A percentile compares a stretch with the other conserved stretches of the same genome.
Conservation (phyloP, 2,329 filamentous ascomycete genomes). For the Aspergillus sclerotialis region DNA sequence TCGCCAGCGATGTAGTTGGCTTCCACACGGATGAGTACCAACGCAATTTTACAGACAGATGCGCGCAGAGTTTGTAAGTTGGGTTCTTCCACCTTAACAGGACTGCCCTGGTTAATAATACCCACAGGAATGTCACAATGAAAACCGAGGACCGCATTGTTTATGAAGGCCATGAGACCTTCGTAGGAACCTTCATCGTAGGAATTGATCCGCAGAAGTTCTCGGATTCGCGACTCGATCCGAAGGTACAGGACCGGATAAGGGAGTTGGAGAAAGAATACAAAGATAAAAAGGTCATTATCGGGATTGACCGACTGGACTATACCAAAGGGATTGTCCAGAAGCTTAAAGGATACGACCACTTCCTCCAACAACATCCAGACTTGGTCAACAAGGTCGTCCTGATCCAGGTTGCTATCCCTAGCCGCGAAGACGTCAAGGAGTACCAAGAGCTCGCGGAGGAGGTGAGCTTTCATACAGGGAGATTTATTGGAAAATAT, state of each 20-base stretch:
- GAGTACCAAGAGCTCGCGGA: constrained; percentile 86
- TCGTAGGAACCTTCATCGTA: constrained; percentile 83
- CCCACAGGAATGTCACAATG: constrained; percentile 40
- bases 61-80: constrained; percentile 68
- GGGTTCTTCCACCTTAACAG: not conserved
- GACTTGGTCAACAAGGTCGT: constrained; percentile 91
- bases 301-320: constrained; percentile 83
- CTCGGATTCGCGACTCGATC: constrained; percentile 67
- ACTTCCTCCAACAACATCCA: constrained; percentile 82
- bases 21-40: constrained; percentile 98
- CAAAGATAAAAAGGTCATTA: constrained; percentile 79
- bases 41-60: constrained; percentile 81
- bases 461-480: constrained; percentile 83
- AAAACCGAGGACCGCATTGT: constrained; percentile 73
- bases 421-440: constrained; percentile 71
- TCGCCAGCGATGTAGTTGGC: constrained; percentile 85
- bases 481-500: constrained; percentile 84
- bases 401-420: constrained; percentile 82
- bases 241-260: constrained; percentile 71
- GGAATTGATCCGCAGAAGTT: constrained; percentile 92
- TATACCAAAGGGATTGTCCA: constrained; percentile 97
- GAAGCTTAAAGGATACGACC: constrained; percentile 81
- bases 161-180: constrained; percentile 72
- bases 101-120: not conserved
- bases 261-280: constrained; percentile 71